Evolutionary conservation across 305 asterid species (phyloP).

Genomic region (Fraxinus sp.): DNA sequence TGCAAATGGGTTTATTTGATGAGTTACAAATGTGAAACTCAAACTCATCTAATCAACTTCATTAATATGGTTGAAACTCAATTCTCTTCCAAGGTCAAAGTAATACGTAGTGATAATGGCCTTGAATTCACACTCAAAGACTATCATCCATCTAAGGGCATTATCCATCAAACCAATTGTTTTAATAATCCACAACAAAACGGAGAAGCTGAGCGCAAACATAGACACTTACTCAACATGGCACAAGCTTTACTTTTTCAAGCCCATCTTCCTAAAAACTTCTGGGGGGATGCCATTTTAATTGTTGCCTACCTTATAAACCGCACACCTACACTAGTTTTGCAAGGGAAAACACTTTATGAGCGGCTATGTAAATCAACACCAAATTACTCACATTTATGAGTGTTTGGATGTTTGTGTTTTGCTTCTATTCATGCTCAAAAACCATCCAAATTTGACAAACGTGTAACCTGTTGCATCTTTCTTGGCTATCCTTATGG

Average conservation of each 20-base stretch:
- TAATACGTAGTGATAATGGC: neutral
- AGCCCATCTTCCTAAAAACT: neutral
- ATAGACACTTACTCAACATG: slow-evolving; percentile 7
- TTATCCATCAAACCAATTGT: slow-evolving; percentile 10
- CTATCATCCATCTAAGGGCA: neutral
- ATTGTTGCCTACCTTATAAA: neutral
- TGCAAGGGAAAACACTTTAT: neutral
- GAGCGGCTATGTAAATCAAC: neutral
- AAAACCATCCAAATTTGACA: neutral
- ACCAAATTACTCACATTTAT: neutral
- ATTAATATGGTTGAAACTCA: too few relatives aligned
- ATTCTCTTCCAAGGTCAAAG: neutral
- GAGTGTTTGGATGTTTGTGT: neutral
- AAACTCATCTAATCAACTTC: too few relatives aligned
- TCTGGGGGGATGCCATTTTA: slow-evolving; percentile 14
- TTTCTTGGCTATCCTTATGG: neutral
- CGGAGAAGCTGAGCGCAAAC: slow-evolving; percentile 4
- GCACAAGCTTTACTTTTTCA: slow-evolving; percentile 6
- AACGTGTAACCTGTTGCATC: neutral
- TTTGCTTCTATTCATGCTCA: neutral
- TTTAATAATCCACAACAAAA: slow-evolving; percentile 12
- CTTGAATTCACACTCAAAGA: neutral
- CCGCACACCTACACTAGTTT: neutral
- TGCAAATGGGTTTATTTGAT: too few relatives aligned
- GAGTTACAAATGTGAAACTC: too few relatives aligned